Evolutionary conservation across 2,329 filamentous ascomycete species (phyloP).

Genomic region (Calycina marina): DNA sequence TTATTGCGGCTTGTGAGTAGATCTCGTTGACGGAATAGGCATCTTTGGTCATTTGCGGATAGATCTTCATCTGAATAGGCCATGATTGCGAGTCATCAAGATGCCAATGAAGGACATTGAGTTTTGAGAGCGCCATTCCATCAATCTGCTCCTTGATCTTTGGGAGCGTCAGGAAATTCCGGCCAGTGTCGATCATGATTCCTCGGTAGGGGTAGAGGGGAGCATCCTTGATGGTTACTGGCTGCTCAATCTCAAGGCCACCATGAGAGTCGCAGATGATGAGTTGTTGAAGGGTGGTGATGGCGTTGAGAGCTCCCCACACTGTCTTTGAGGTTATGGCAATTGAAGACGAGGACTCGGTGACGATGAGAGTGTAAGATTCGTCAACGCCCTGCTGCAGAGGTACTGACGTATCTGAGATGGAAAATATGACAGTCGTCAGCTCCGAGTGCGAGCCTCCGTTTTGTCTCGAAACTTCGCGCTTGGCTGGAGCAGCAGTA

Average conservation of each 20-base stretch:
- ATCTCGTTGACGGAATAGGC: slow-evolving; percentile 52
- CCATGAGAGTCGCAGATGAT: slow-evolving; percentile 54
- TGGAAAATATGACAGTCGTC: slow-evolving; percentile 29
- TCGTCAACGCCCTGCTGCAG: slow-evolving; percentile 52
- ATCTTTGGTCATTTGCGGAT: slow-evolving; percentile 61
- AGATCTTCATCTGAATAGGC: slow-evolving; percentile 61
- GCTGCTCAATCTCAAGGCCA: slow-evolving; percentile 46
- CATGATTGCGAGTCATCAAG: slow-evolving; percentile 71
- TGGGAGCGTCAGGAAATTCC: slow-evolving; percentile 53
- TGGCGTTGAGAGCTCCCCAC: slow-evolving; percentile 53
- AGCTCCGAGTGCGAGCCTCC: slow-evolving; percentile 19
- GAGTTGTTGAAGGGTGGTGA: slow-evolving; percentile 64
- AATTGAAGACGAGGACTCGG: slow-evolving; percentile 25
- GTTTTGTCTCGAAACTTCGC: too few relatives aligned
- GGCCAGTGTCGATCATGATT: slow-evolving; percentile 60
- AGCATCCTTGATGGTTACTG: slow-evolving; percentile 52
- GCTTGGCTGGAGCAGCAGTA: slow-evolving; percentile 20
- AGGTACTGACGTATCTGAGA: slow-evolving; percentile 30
- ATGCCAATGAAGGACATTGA: slow-evolving; percentile 70
- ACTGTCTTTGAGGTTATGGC: slow-evolving; percentile 45
- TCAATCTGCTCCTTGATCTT: slow-evolving; percentile 65
- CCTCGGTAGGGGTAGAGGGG: slow-evolving; percentile 66
- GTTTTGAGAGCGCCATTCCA: slow-evolving; percentile 60
- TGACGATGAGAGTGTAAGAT: slow-evolving; percentile 55
- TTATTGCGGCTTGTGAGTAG: slow-evolving; percentile 51